These are phyloP conservation scores for Blumeria graminis DNA, from an alignment of 2,329 filamentous ascomycete genomes.

Conservation along the genomic window DNA sequence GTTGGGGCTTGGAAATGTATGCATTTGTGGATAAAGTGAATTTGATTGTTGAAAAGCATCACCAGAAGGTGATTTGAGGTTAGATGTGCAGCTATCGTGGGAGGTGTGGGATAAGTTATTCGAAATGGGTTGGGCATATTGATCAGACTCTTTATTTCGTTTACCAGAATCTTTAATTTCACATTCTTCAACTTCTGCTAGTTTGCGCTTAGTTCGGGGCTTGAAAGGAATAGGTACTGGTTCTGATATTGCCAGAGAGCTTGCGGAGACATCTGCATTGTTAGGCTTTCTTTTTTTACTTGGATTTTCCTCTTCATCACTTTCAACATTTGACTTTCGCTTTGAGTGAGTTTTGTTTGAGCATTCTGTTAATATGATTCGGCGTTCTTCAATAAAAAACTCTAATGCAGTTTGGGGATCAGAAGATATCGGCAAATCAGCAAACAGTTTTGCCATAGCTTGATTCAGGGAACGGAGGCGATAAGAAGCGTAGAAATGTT, in stretches of 20 bases:
- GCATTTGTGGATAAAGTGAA: no score
- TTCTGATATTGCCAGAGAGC: background rate
- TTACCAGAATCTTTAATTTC: background rate
- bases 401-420: constrained; percentile 3
- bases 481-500: constrained; percentile 10
- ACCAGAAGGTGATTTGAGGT: no score
- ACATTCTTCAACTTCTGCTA: constrained; percentile 7
- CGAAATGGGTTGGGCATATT: no score
- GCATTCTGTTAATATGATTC: constrained; percentile 4
- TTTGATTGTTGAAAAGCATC: no score
- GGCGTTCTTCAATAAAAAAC: constrained; percentile 6
- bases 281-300: constrained; percentile 10
- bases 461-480: constrained; percentile 13
- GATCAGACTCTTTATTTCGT: background rate
- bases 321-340: constrained; percentile 5
- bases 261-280: background rate
- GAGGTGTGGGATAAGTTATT: no score
- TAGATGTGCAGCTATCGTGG: no score
- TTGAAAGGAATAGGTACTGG: constrained; percentile 1
- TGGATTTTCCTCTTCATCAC: constrained; percentile 7
- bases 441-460: constrained; percentile 9
- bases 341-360: constrained; percentile 4
- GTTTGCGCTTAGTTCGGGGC: background rate
- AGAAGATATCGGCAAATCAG: constrained; percentile 2
- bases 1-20: no score